phyloP scores from a whole-genome alignment of 805 yeast species.

The Yueomyces sp. region DNA sequence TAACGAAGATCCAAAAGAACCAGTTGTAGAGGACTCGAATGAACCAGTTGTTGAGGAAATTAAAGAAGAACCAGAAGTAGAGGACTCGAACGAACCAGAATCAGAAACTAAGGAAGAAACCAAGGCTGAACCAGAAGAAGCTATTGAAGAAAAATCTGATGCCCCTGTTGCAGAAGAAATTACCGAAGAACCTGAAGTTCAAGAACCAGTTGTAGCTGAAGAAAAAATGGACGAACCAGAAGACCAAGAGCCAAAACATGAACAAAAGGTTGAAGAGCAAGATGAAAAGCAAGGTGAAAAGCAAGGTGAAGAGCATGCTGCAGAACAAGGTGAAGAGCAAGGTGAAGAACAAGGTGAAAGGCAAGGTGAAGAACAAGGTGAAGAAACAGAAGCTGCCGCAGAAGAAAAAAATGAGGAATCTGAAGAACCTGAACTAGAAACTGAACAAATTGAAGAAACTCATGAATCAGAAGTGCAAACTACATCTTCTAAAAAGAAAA shows the following conservation, averaged over 20 bases:
- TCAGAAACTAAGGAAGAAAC: neutral
- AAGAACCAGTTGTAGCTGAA: neutral
- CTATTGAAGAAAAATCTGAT: conserved; percentile 1
- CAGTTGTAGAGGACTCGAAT: conserved; percentile 1
- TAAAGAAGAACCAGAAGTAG: conserved; percentile 1
- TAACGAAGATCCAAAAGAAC: conserved; percentile 1
- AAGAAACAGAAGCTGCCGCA: conserved; percentile 33
- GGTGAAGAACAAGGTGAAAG: conserved; percentile 42
- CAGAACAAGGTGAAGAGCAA: conserved; percentile 26
- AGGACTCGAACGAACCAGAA: neutral
- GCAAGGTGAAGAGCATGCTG: conserved; percentile 40
- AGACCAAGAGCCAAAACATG: conserved; percentile 6
- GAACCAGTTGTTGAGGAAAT: conserved; percentile 2
- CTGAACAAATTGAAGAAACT: neutral
- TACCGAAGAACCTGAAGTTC: conserved; percentile 2
- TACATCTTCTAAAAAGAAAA: conserved; percentile 13
- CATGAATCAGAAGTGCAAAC: conserved; percentile 1
- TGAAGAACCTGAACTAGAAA: neutral
- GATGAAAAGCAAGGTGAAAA: conserved; percentile 35
- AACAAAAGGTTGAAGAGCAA: conserved; percentile 25
- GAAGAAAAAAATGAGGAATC: too few relatives aligned
- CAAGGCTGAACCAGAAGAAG: conserved; percentile 2
- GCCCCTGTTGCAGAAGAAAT: conserved; percentile 2
- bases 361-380: conserved; percentile 33
- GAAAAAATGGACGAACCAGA: neutral